Evolutionary conservation across 208 protist genomes (phyloP), one percentile per base, ranked within the genome.

Genomic region (Leishmania guyanensis): DNA sequence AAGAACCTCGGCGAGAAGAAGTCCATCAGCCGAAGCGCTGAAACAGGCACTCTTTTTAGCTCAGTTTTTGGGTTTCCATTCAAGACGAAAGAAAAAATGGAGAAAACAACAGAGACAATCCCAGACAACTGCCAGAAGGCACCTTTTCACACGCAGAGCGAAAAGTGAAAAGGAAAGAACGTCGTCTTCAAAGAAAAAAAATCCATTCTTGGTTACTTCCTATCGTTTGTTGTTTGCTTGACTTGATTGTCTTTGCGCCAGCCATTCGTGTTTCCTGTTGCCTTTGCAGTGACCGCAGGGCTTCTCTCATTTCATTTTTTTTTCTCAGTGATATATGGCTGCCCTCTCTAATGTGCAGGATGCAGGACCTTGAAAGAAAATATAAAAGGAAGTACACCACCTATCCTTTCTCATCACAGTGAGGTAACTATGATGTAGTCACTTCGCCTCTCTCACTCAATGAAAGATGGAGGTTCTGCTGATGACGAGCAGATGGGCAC

Each of bases 281-380:
- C 71, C 17, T 76, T 76, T 54, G 33, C 51, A 58, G n/a, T 60
- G 22, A 56, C 71, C 14, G n/a, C 43, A 75, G 71, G 26, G 33
- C 48, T 46, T 62, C 51, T 60, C 29, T 26, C 29, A 36, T 60
- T 58, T 43, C 36, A 8, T 6, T 46, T 48, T 54, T 54, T 50
- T 20, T 50, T 51, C 22, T 20, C 39, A 33, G 29, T 5, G 39
- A 50, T 54, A 73, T 73, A 73, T 73, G 53, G 46, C 53, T 22
- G 26, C 46, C 3, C 33, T 26, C 9, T 54, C 46, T 73, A 73
- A 50, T 8, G 0, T 73, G 68, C 51, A 16, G 33, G 8, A 17
- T 73, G 39, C 26, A 54, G 26, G 5, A 29, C 26, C 46, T 14
- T 29, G 26, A 53, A n/a, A 29, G 26, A 29, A 73, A 54, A 53